phyloP scores from a whole-genome alignment of 2,329 filamentous ascomycete species.

The Lachnellula suecica region DNA sequence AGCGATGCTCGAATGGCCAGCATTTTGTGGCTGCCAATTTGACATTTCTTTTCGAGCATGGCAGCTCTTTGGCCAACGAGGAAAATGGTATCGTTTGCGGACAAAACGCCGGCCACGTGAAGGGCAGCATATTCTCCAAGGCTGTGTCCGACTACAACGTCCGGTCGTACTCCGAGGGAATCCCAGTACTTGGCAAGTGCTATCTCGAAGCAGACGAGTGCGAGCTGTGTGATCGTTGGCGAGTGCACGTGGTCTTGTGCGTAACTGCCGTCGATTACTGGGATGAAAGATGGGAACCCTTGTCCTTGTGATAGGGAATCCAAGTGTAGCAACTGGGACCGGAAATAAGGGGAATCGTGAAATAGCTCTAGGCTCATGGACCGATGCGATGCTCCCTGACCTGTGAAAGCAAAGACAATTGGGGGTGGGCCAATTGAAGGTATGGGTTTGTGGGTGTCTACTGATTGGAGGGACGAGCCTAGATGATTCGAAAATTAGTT shows the following conservation, averaged over 20 bases:
- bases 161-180: constrained; percentile 53
- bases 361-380: constrained; percentile 5
- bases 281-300: constrained; percentile 15
- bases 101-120: background rate
- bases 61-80: constrained; percentile 67
- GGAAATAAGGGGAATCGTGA: constrained; percentile 35
- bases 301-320: constrained; percentile 9
- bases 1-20: constrained; percentile 53
- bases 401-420: constrained; percentile 37
- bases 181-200: constrained; percentile 53
- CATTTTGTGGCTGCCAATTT: constrained; percentile 66
- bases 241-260: constrained; percentile 49
- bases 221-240: constrained; percentile 51
- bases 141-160: constrained; percentile 43
- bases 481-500: background rate
- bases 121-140: background rate
- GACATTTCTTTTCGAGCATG: constrained; percentile 63
- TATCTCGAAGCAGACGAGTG: constrained; percentile 50
- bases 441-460: constrained; percentile 8
- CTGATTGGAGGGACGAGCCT: constrained; percentile 1
- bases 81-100: constrained; percentile 65
- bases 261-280: constrained; percentile 33
- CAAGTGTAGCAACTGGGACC: constrained; percentile 8
- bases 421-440: constrained; percentile 30
- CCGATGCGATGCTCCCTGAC: constrained; percentile 42